Conservation (phyloP, 2,329 filamentous ascomycete species). For the Fusarium miscanthi region DNA sequence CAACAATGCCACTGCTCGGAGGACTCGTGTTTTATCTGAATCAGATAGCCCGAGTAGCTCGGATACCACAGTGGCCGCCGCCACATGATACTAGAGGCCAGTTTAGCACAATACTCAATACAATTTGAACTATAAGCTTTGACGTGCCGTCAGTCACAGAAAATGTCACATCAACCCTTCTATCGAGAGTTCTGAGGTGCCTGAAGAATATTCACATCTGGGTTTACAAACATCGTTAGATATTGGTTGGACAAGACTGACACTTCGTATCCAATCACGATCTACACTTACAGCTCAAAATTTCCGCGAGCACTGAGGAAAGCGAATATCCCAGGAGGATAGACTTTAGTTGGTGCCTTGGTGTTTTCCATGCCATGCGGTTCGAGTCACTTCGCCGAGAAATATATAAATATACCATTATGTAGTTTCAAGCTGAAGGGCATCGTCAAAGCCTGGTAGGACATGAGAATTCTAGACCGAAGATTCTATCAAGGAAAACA, state of each 20-base stretch:
- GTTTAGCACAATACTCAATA: neutral
- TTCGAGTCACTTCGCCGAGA: neutral
- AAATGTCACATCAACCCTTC: neutral
- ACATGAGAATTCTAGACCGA: neutral
- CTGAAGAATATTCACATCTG: neutral
- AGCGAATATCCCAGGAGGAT: neutral
- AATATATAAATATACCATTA: neutral
- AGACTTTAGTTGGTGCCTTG: neutral
- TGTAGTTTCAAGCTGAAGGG: neutral
- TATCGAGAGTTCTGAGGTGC: neutral
- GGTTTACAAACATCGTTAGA: neutral
- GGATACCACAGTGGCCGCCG: slow-evolving; percentile 5
- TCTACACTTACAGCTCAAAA: neutral
- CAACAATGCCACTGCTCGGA: neutral
- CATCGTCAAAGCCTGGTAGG: neutral
- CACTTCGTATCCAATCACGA: neutral
- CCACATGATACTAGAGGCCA: neutral
- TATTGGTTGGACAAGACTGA: neutral
- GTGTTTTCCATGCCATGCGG: neutral
- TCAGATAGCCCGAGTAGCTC: neutral
- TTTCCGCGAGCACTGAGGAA: neutral
- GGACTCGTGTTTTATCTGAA: slow-evolving; percentile 7
- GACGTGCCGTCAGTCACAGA: neutral
- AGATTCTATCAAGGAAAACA: too few relatives aligned
- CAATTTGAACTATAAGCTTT: neutral